Base-by-base conservation (phyloP, 2,329 filamentous ascomycete genomes). In the Cladosporium austrohemisphaericum region DNA sequence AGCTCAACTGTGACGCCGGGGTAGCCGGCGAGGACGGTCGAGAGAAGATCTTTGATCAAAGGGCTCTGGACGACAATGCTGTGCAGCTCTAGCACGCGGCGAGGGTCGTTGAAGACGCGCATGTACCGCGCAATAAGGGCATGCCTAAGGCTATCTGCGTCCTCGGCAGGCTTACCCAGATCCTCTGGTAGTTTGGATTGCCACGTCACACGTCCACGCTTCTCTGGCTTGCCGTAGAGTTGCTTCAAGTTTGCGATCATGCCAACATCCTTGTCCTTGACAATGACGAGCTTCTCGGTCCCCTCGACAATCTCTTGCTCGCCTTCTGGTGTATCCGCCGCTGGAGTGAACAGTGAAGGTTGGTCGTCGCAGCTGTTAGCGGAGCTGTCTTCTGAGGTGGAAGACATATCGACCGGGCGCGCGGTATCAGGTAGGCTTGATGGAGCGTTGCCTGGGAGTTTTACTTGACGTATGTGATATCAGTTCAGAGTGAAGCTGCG, bases 21-120 rank as follows among this genome's bases (percentile, higher is more conserved):
- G 51, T 84, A 85, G 7, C 71, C 76, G 1, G 72, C 65, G 18
- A 85, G 70, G 6, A 84, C 72, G 9, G 75, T 70, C 8, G 68
- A 69, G 0, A 87, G 70, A 4, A 79, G 72, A 2, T 71, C 68
- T 65, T 82, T 83, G 35, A 87, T 67, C 47, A 75, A 70, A 1
- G 81, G 79, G 16, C 77, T 83, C 63, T 87, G 83, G 5, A 86
- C 68, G 36, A 84, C 73, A 51, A 87, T 77, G 38, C 78, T 82
- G 46, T 52, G 45, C 11, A 49, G 29, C 47, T 77, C 68, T 25
- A 84, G 74, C 37, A 77, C 78, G 62, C 82, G 83, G 49, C 77
- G 74, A 22, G 79, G 77, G 60, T 84, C 76, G 41, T 57, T 53
- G 52, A 57, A 63, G 37, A 56, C 52, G 65, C 77, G 79, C 49